Conservation (phyloP, 208 protist species). For the Wallacemonas collosoma region DNA sequence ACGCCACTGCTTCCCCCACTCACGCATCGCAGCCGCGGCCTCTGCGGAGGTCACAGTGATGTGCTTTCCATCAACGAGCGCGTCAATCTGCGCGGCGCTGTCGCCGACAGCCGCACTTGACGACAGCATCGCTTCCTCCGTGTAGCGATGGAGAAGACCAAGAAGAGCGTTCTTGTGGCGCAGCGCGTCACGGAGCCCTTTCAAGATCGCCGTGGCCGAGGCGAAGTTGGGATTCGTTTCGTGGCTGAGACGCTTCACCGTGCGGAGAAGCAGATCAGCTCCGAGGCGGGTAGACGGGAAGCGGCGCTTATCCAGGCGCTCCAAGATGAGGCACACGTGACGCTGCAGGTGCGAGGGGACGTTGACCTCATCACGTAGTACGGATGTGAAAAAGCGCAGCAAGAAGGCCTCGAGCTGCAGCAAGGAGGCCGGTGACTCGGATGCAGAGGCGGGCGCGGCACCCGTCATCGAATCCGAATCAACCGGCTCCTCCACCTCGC, state of each 20-base stretch:
- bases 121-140: slow-evolving; percentile 4
- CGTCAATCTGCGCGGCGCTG: slow-evolving; percentile 18
- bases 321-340: slow-evolving; percentile 65
- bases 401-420: slow-evolving; percentile 72
- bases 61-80: neutral
- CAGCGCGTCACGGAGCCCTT: slow-evolving; percentile 45
- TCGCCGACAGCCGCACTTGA: neutral
- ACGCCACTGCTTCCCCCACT: slow-evolving; percentile 36
- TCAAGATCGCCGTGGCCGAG: slow-evolving; percentile 65
- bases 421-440: slow-evolving; percentile 27
- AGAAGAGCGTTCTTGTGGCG: slow-evolving; percentile 20
- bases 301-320: slow-evolving; percentile 52
- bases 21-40: slow-evolving; percentile 17
- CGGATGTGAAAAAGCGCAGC: slow-evolving; percentile 44
- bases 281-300: slow-evolving; percentile 61
- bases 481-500: neutral
- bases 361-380: slow-evolving; percentile 51
- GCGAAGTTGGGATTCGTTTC: slow-evolving; percentile 65
- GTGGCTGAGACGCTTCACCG: slow-evolving; percentile 54
- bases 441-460: neutral
- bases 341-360: slow-evolving; percentile 63
- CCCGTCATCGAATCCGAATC: neutral
- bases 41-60: neutral
- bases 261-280: slow-evolving; percentile 55
- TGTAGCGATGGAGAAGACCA: neutral